A percentile compares a stretch with the other conserved stretches of the same genome.
phyloP scores from a whole-genome alignment of 805 yeast genomes.

The Cyberlindnera maclurae region DNA sequence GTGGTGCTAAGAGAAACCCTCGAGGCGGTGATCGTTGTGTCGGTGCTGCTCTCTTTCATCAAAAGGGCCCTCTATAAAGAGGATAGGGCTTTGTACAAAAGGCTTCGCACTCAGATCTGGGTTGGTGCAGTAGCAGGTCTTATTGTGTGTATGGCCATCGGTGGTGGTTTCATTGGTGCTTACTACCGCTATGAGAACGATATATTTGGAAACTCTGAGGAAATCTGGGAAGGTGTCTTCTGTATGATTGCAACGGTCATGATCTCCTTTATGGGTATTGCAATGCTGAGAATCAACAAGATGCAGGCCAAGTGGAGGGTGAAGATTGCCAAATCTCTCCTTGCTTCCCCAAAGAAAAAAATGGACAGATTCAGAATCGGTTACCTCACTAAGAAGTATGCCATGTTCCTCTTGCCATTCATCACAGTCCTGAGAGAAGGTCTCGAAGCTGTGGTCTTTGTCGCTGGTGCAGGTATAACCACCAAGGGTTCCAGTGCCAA shows the following conservation, averaged over 20 bases:
- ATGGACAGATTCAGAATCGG: slow-evolving; percentile 48
- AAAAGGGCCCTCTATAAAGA: slow-evolving; percentile 71
- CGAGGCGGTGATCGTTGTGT: slow-evolving; percentile 87
- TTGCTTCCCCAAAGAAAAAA: slow-evolving; percentile 46
- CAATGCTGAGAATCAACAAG: slow-evolving; percentile 92
- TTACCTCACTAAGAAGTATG: slow-evolving; percentile 60
- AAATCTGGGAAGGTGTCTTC: slow-evolving; percentile 95
- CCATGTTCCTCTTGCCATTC: slow-evolving; percentile 85
- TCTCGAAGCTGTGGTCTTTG: slow-evolving; percentile 90
- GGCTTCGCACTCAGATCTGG: slow-evolving; percentile 79
- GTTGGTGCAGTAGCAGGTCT: slow-evolving; percentile 70
- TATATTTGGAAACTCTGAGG: slow-evolving; percentile 84
- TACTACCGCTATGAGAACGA: slow-evolving; percentile 76
- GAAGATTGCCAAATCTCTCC: slow-evolving; percentile 80
- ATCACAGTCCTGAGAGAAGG: slow-evolving; percentile 95
- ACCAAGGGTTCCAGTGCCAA: slow-evolving; percentile 45
- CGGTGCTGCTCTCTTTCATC: slow-evolving; percentile 85
- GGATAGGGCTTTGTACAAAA: slow-evolving; percentile 49
- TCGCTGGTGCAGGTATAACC: slow-evolving; percentile 88
- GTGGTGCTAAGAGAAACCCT: slow-evolving; percentile 89
- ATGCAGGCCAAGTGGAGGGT: slow-evolving; percentile 97
- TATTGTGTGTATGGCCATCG: slow-evolving; percentile 71
- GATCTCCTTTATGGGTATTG: slow-evolving; percentile 92
- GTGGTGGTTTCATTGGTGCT: slow-evolving; percentile 92
- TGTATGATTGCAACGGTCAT: slow-evolving; percentile 83